Conservation (phyloP, 208 protist species). For the Polymyxa betae region DNA sequence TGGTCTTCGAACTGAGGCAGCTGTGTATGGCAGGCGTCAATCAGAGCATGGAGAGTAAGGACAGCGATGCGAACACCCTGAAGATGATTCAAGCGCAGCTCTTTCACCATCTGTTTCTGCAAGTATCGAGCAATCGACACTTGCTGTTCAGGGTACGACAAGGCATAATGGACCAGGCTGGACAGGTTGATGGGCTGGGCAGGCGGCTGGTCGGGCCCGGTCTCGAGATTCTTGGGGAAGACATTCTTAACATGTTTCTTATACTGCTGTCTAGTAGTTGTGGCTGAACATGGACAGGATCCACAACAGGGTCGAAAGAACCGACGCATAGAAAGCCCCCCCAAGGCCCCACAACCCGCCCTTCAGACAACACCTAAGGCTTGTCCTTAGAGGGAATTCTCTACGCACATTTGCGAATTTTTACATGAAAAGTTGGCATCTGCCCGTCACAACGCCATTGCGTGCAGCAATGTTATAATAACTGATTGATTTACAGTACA, state of each 20-base stretch:
- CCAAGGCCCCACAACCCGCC: no score
- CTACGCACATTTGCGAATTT: no score
- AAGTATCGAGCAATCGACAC: background rate
- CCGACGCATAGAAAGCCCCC: background rate
- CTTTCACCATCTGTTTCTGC: background rate
- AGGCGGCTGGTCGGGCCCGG: background rate
- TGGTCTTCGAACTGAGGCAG: slow-evolving; percentile 29
- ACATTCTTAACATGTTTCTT: slow-evolving; percentile 36
- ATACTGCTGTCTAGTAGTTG: background rate
- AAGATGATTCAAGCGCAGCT: background rate
- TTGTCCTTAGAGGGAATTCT: no score
- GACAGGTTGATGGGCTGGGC: slow-evolving; percentile 12
- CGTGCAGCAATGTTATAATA: no score
- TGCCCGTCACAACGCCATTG: no score
- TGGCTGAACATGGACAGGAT: background rate
- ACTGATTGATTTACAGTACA: no score
- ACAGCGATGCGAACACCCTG: background rate
- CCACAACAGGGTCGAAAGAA: background rate
- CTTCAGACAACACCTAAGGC: no score
- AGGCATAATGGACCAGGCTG: slow-evolving; percentile 15
- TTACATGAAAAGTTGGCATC: no score
- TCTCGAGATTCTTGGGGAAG: slow-evolving; percentile 43
- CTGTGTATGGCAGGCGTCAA: slow-evolving; percentile 39
- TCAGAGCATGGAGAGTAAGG: background rate
- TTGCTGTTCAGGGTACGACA: slow-evolving; percentile 41